phyloP scores from a whole-genome alignment of 2,329 filamentous ascomycete genomes.

The Calonectria multiphialidica region DNA sequence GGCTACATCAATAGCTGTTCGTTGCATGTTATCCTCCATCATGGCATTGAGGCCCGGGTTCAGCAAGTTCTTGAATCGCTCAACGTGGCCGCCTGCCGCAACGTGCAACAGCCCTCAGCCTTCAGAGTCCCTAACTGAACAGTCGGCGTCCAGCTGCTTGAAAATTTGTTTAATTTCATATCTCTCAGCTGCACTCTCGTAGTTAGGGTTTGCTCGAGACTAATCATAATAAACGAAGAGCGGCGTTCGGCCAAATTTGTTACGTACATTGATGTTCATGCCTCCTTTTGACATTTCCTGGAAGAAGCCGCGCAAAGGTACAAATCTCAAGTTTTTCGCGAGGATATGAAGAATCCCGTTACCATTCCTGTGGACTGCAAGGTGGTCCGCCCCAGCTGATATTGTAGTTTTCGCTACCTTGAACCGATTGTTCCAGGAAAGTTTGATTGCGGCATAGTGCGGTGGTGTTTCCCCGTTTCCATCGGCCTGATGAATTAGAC shows the following conservation, averaged over 20 bases:
- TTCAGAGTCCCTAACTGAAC: slow-evolving; percentile 36
- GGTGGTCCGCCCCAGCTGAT: slow-evolving; percentile 36
- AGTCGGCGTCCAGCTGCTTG: slow-evolving; percentile 41
- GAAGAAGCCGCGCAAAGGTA: slow-evolving; percentile 25
- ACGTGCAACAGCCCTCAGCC: slow-evolving; percentile 47
- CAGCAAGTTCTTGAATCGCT: slow-evolving; percentile 41
- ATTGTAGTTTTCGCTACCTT: slow-evolving; percentile 27
- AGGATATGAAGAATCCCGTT: slow-evolving; percentile 39
- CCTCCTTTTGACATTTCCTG: slow-evolving; percentile 27
- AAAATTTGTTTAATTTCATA: slow-evolving; percentile 23
- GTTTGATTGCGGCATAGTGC: slow-evolving; percentile 28
- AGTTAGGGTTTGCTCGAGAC: neutral
- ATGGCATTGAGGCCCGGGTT: slow-evolving; percentile 44
- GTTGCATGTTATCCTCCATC: slow-evolving; percentile 43
- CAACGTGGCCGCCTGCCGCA: slow-evolving; percentile 25
- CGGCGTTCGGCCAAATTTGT: slow-evolving; percentile 39
- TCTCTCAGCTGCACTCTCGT: too few relatives aligned
- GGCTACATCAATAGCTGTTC: slow-evolving; percentile 50
- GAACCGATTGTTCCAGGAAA: neutral
- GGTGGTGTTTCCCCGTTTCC: slow-evolving; percentile 41
- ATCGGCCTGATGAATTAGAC: slow-evolving; percentile 33
- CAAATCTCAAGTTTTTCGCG: slow-evolving; percentile 1
- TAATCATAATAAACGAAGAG: slow-evolving; percentile 31
- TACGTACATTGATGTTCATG: slow-evolving; percentile 41
- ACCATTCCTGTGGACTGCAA: slow-evolving; percentile 24